These are phyloP conservation scores for Hygrocybe coccinea DNA, from an alignment of 768 basidiomycete species.

Conservation along the genomic window DNA sequence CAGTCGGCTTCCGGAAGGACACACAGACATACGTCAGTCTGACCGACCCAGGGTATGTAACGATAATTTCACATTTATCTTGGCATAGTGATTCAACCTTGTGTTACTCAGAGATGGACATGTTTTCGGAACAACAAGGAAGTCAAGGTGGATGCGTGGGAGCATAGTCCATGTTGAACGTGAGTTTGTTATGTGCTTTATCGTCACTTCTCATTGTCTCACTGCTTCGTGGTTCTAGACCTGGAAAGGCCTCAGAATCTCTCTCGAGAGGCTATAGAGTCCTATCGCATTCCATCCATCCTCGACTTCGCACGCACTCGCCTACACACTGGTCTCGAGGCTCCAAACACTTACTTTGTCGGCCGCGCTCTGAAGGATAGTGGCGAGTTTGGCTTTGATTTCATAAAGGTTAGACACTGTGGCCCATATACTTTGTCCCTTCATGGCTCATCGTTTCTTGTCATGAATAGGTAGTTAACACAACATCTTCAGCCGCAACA, in stretches of 20 bases:
- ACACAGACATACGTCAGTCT: background rate
- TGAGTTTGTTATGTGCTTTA: background rate
- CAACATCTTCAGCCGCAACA: background rate
- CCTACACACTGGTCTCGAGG: background rate
- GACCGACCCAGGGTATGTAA: background rate
- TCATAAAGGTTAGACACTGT: background rate
- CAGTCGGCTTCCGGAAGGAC: background rate
- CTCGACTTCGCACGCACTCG: background rate
- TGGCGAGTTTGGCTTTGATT: background rate
- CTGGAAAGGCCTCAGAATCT: background rate
- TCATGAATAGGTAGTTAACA: background rate
- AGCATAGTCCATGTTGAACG: background rate
- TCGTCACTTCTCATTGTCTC: background rate
- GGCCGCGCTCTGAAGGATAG: background rate
- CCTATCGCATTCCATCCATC: background rate
- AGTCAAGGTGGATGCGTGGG: background rate
- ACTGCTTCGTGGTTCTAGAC: background rate
- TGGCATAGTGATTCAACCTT: background rate
- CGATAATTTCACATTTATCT: background rate
- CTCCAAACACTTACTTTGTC: background rate
- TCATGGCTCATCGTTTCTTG: background rate
- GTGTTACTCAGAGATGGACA: background rate
- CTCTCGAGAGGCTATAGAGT: background rate
- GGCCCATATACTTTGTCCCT: background rate
- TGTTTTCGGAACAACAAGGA: background rate